Base-by-base conservation (phyloP, 2,329 filamentous ascomycete species). In the Fusarium chlamydosporum region DNA sequence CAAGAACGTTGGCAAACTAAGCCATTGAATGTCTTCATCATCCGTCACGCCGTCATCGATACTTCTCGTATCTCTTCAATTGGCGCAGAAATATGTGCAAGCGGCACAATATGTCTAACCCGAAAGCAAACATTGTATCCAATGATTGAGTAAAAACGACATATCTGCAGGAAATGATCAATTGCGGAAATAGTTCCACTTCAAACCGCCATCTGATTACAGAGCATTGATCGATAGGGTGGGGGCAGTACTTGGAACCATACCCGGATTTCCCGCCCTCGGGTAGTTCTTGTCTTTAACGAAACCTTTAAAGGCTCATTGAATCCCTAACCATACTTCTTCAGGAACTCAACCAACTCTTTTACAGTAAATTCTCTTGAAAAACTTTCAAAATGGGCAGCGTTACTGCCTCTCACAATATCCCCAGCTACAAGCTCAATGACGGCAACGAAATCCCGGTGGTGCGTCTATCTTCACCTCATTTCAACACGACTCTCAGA, bases 381-480 rank as follows among this genome's bases (percentile, higher is more conserved):
- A 47, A 50, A 37, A 23, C 11, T 26, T 45, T 34, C 56, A 59
- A 61, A 10, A 72, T 71, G 68, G 38, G 58, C 50, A 66, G 59
- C 43, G 37, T 61, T 48, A 55, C 46, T 27, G 65, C 46, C 26
- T 63, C 70, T 29, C 55, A 65, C 15, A 41, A 78, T 52, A 77
- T 90, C 38, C 89, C 89, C 2, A 82, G 78, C 56, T 78, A 93
- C 56, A 92, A 90, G 80, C 83, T 94, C 58, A 92, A 92, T 71
- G 90, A 94, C 81, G 91, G 91, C 65, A 87, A 88, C 64, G 85
- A 88, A 60, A 92, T 94, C 54, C 92, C 92, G 12, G 85, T 91
- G 83, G 88, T 90, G 79, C 65, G 82, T 50, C 40, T 40, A 34
- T 34, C 40, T 33, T 37, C 48, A 16, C n/a, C 7, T 42, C 27